Conservation (phyloP, 208 protist genomes). For the Strigomonas galati region DNA sequence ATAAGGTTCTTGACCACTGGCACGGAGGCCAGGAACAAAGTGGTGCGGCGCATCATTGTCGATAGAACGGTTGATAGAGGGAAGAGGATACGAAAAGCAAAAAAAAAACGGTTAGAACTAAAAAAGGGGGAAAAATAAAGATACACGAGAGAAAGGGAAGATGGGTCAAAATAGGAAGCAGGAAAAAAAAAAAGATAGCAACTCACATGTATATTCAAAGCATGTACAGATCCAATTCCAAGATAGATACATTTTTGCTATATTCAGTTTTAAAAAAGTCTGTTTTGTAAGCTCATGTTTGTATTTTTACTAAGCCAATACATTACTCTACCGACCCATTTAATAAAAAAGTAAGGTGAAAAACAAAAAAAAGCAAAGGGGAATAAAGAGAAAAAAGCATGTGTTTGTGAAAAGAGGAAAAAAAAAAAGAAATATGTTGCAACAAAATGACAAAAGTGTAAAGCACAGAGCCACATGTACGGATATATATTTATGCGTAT, state of each 20-base stretch:
- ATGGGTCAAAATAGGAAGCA: not conserved
- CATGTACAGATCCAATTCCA: not conserved
- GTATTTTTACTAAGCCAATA: not conserved
- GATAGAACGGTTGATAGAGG: not conserved
- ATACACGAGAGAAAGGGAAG: not conserved
- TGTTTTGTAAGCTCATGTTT: no score
- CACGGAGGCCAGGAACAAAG: conserved; percentile 4
- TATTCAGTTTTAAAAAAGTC: no score
- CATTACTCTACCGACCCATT: not conserved
- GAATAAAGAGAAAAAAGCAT: conserved; percentile 4
- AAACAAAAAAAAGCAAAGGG: conserved; percentile 19
- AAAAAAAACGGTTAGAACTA: not conserved
- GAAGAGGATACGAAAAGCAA: not conserved
- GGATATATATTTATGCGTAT: not conserved
- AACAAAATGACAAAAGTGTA: not conserved
- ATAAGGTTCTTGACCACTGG: conserved; percentile 8
- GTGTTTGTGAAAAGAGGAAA: conserved; percentile 3
- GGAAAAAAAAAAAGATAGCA: not conserved
- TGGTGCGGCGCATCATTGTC: conserved; percentile 6
- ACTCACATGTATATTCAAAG: not conserved
- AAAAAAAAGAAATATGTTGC: conserved; percentile 8
- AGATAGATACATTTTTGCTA: not conserved
- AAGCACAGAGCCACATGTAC: not conserved
- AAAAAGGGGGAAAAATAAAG: not conserved
- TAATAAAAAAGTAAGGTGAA: no score